Evolutionary conservation across 139 green algal species (phyloP).

Genomic region (Asterochloris erici): DNA sequence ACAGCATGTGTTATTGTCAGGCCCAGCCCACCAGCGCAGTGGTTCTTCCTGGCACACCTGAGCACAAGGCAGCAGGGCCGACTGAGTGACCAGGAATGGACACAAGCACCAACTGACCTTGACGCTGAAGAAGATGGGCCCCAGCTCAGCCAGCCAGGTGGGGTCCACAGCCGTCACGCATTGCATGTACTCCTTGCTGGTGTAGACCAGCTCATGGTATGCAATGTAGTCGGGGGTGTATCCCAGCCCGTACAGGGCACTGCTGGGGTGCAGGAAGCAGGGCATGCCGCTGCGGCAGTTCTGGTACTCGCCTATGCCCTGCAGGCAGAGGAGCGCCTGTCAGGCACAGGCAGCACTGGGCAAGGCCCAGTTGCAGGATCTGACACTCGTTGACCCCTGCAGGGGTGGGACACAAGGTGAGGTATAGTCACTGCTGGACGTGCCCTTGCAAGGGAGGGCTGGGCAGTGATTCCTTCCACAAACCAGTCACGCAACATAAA

Average conservation of each 20-base stretch:
- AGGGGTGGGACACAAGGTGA: no score
- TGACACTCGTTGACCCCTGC: no score
- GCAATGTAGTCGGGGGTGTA: slow-evolving; percentile 97
- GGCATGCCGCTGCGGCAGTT: slow-evolving; percentile 85
- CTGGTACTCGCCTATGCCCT: slow-evolving; percentile 88
- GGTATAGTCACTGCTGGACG: no score
- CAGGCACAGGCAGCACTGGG: neutral
- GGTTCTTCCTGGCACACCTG: neutral
- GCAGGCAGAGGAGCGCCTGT: neutral
- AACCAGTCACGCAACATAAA: no score
- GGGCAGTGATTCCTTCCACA: no score
- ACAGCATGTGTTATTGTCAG: neutral
- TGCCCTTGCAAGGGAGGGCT: no score
- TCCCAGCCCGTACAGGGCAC: slow-evolving; percentile 90
- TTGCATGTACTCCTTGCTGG: slow-evolving; percentile 88
- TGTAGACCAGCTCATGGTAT: slow-evolving; percentile 97
- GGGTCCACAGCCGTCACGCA: slow-evolving; percentile 97
- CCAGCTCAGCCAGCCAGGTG: slow-evolving; percentile 95
- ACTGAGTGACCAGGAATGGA: neutral
- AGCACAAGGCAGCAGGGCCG: neutral
- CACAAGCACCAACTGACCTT: slow-evolving; percentile 54
- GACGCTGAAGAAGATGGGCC: slow-evolving; percentile 97
- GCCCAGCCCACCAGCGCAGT: neutral
- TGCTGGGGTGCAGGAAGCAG: slow-evolving; percentile 87
- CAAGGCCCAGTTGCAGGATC: neutral